Evolutionary conservation across 257 asterid species (phyloP).

Genomic region (Mitragyna speciosa): DNA sequence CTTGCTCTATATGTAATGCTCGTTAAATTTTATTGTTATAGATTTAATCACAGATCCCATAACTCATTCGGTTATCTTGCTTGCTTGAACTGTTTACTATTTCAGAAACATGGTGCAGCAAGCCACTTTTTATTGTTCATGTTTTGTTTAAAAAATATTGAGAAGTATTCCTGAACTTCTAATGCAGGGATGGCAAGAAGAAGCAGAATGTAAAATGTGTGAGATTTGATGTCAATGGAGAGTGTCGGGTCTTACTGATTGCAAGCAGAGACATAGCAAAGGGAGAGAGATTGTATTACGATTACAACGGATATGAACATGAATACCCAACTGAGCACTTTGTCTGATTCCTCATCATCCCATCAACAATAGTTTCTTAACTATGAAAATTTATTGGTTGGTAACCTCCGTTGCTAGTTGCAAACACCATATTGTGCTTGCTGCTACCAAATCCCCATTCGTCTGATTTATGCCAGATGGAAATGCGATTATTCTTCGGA

Average conservation of each 20-base stretch:
- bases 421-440: neutral
- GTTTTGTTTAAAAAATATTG: neutral
- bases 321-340: constrained; percentile 93
- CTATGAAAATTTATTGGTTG: neutral
- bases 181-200: constrained; percentile 82
- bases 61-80: neutral
- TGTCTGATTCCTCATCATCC: constrained; percentile 35
- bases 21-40: too few relatives aligned
- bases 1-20: too few relatives aligned
- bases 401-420: neutral
- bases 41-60: neutral
- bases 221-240: constrained; percentile 73
- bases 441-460: too few relatives aligned
- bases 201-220: constrained; percentile 84
- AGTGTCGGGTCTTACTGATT: constrained; percentile 66
- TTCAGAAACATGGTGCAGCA: neutral
- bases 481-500: neutral
- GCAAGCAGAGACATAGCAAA: constrained; percentile 77
- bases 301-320: constrained; percentile 83
- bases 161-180: neutral
- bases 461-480: neutral
- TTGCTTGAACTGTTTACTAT: neutral
- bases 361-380: neutral
- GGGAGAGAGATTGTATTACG: constrained; percentile 86
- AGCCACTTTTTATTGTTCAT: neutral